These are phyloP conservation scores for Ustilago curta DNA, from an alignment of 1,284 basidiomycete genomes.

Conservation along the genomic window DNA sequence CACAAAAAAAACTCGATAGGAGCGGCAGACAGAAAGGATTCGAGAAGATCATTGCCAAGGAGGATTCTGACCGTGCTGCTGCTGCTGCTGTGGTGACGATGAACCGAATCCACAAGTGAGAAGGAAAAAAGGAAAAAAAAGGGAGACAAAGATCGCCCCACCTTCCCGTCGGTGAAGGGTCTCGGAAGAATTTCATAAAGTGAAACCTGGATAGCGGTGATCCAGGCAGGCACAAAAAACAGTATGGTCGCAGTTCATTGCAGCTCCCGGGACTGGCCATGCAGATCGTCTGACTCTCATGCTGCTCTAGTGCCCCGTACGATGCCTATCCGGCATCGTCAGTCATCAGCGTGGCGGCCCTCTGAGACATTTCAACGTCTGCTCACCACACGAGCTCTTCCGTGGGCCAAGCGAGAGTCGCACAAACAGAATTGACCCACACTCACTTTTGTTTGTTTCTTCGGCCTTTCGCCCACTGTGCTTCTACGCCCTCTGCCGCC, in stretches of 20 bases:
- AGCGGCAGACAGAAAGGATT: not conserved
- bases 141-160: too few relatives aligned
- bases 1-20: not conserved
- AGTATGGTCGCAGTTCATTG: not conserved
- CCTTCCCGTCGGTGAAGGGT: not conserved
- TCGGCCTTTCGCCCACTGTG: conserved; percentile 1
- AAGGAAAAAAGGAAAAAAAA: too few relatives aligned
- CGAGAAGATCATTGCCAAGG: not conserved
- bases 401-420: not conserved
- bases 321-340: not conserved
- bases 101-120: too few relatives aligned
- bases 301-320: not conserved
- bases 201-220: conserved; percentile 2
- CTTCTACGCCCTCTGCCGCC: conserved; percentile 1
- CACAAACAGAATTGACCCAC: conserved; percentile 14
- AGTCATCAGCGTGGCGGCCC: not conserved
- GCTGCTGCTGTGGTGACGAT: too few relatives aligned
- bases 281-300: not conserved
- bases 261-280: too few relatives aligned
- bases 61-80: too few relatives aligned
- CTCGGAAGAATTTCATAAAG: not conserved
- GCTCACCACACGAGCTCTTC: not conserved
- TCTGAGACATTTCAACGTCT: not conserved
- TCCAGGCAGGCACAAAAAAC: conserved; percentile 6
- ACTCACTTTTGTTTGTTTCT: not conserved